A percentile compares a stretch with the other conserved stretches of the same genome.
Conservation (phyloP, 371 early-diverging fungal species). For the Mucor piriformis region DNA sequence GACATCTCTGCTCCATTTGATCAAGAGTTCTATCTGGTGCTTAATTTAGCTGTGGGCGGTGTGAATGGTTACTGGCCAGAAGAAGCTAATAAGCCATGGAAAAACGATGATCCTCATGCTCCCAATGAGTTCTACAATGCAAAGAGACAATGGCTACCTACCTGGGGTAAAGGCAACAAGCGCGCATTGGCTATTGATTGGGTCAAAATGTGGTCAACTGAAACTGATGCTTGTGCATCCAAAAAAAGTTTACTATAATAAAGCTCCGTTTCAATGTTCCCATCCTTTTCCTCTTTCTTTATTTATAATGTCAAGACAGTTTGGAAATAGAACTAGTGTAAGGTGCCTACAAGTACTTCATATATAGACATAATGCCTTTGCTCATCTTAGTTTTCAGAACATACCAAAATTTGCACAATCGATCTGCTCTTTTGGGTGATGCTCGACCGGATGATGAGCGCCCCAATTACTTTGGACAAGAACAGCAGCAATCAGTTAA, state of each 20-base stretch:
- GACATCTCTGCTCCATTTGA: constrained; percentile 67
- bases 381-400: constrained; percentile 22
- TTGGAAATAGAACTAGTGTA: constrained; percentile 43
- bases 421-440: constrained; percentile 36
- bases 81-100: constrained; percentile 58
- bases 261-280: neutral
- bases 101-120: constrained; percentile 47
- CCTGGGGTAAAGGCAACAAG: constrained; percentile 56
- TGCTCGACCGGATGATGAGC: constrained; percentile 31
- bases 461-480: constrained; percentile 26
- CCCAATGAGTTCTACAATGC: constrained; percentile 54
- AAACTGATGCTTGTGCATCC: constrained; percentile 11
- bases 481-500: constrained; percentile 22
- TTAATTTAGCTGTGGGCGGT: constrained; percentile 76
- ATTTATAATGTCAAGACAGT: constrained; percentile 41
- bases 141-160: constrained; percentile 54
- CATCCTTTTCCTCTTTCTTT: neutral
- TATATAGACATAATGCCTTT: too few relatives aligned
- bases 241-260: neutral
- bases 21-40: constrained; percentile 64
- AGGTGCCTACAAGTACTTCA: constrained; percentile 33
- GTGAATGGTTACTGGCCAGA: constrained; percentile 69
- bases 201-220: constrained; percentile 53
- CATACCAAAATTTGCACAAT: constrained; percentile 53
- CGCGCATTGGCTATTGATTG: constrained; percentile 65